Evolutionary conservation across 208 protist genomes (phyloP).

Genomic region (Wallacemonas collosoma): DNA sequence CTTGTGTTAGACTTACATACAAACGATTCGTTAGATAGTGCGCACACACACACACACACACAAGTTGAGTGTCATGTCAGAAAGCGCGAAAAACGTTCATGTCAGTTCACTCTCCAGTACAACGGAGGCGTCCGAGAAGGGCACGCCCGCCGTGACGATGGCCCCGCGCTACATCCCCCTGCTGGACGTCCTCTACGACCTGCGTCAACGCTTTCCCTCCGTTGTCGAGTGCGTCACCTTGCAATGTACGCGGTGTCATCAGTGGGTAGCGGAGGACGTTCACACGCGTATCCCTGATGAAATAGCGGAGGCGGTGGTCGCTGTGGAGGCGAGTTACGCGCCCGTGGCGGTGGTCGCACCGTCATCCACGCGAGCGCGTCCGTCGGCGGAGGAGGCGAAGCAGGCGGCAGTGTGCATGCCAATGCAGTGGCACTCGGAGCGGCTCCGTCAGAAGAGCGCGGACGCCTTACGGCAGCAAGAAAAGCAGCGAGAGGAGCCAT

Average conservation of each 20-base stretch:
- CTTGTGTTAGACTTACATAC: too few species aligned
- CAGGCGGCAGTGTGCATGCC: slow-evolving; percentile 1
- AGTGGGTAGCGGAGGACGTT: slow-evolving; percentile 71
- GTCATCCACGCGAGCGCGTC: neutral
- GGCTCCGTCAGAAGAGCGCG: slow-evolving; percentile 22
- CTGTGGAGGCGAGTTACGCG: neutral
- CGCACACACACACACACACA: too few species aligned
- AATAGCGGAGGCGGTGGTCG: slow-evolving; percentile 21
- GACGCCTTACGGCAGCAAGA: slow-evolving; percentile 12
- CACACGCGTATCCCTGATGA: slow-evolving; percentile 36
- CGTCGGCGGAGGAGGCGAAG: neutral
- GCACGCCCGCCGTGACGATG: neutral
- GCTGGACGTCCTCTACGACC: slow-evolving; percentile 41
- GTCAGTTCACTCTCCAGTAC: too few species aligned
- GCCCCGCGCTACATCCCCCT: slow-evolving; percentile 62
- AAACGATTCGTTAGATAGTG: too few species aligned
- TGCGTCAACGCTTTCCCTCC: slow-evolving; percentile 62
- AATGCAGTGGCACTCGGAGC: slow-evolving; percentile 31
- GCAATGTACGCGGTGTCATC: slow-evolving; percentile 74
- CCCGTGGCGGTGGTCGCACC: neutral
- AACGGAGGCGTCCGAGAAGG: too few species aligned
- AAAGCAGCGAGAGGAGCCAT: neutral
- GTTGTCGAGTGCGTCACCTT: slow-evolving; percentile 62
- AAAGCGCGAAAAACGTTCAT: too few species aligned
- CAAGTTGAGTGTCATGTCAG: too few species aligned